Conservation (phyloP, 164 flowering plant genomes). For the Kingdonia uniflora region DNA sequence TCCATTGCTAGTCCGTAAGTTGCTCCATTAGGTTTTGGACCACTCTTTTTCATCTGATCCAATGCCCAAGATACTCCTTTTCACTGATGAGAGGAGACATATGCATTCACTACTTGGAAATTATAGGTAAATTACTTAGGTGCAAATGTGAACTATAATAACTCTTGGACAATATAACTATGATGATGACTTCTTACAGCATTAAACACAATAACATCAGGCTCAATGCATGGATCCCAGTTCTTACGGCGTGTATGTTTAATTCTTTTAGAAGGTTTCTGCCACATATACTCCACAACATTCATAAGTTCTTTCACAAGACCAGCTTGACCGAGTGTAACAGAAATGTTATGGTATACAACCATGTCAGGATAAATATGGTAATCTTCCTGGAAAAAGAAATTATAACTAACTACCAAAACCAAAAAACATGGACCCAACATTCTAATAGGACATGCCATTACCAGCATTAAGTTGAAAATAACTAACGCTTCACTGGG, state of each 20-base stretch:
- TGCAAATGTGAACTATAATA: no score
- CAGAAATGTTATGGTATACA: no score
- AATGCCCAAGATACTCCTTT: slow-evolving; percentile 93
- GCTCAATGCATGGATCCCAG: no score
- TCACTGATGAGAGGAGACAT: slow-evolving; percentile 67
- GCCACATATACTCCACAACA: slow-evolving; percentile 63
- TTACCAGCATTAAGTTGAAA: no score
- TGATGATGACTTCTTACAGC: no score
- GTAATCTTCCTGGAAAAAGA: slow-evolving; percentile 47
- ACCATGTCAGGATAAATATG: no score
- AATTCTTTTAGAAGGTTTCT: slow-evolving; percentile 43
- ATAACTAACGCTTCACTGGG: no score
- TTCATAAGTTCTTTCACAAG: slow-evolving; percentile 57
- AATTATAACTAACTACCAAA: slow-evolving; percentile 5
- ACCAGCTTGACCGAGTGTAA: no score
- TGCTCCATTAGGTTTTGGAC: slow-evolving; percentile 75
- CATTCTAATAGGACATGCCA: slow-evolving; percentile 3
- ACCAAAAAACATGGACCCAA: slow-evolving; percentile 1
- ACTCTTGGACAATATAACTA: no score
- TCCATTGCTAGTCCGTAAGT: no score
- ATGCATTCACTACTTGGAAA: no score
- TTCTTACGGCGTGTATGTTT: slow-evolving; percentile 31
- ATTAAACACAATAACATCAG: slow-evolving; percentile 80
- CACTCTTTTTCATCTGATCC: slow-evolving; percentile 56
- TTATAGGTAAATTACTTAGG: no score